A percentile compares a stretch with the other conserved stretches of the same genome.
Conservation (phyloP, 495 filamentous ascomycete species). For the Oidiodendron maius region DNA sequence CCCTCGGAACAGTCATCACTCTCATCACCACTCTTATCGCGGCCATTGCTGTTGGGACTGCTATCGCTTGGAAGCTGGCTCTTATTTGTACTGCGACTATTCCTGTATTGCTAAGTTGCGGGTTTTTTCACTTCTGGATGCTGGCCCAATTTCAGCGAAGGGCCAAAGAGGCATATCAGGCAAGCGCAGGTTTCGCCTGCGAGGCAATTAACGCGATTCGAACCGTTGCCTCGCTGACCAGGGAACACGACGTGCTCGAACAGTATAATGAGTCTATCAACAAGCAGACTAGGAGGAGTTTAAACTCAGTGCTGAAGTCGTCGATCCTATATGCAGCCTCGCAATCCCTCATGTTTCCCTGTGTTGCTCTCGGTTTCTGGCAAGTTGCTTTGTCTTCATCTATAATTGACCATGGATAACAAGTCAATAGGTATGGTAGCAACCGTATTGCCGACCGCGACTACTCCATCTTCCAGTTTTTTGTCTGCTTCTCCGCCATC, state of each 20-base stretch:
- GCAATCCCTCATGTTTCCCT: constrained; percentile 75
- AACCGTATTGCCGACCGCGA: constrained; percentile 63
- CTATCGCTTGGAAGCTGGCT: constrained; percentile 57
- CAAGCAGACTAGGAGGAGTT: constrained; percentile 52
- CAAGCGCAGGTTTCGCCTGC: constrained; percentile 46
- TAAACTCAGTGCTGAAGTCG: constrained; percentile 60
- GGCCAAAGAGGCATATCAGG: constrained; percentile 49
- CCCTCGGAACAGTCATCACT: constrained; percentile 36
- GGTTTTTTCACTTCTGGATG: constrained; percentile 44
- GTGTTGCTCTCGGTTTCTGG: constrained; percentile 86
- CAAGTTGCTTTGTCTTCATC: constrained; percentile 1
- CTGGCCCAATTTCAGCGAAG: constrained; percentile 49
- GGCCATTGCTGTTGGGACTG: constrained; percentile 47
- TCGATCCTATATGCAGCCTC: constrained; percentile 75
- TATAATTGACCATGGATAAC: not conserved
- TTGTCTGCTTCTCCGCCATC: constrained; percentile 73
- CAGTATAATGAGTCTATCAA: constrained; percentile 67
- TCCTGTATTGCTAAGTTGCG: constrained; percentile 43
- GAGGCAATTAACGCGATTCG: constrained; percentile 54
- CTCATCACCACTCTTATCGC: constrained; percentile 32
- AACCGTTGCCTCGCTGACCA: constrained; percentile 57
- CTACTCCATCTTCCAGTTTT: constrained; percentile 74
- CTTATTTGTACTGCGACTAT: constrained; percentile 46
- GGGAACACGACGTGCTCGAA: constrained; percentile 71
- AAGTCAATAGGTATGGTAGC: constrained; percentile 57